These are phyloP conservation scores for Nicotiana otophora DNA, from an alignment of 257 asterid species.

Conservation along the genomic window DNA sequence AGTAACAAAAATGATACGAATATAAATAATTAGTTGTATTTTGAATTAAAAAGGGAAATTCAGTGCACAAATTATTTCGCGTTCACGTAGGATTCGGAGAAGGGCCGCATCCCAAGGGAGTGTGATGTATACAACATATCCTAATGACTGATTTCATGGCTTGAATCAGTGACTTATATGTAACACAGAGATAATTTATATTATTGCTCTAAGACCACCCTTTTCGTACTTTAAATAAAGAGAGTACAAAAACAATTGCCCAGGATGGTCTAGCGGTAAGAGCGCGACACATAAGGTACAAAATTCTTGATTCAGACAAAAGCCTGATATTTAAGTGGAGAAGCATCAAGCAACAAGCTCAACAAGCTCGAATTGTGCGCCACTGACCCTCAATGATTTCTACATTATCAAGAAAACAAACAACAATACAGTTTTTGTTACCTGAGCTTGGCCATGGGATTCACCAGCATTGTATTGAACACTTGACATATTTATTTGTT, in stretches of 20 bases:
- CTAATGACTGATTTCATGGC: too few species aligned
- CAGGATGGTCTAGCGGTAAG: not conserved
- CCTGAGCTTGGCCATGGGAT: slow-evolving; percentile 19
- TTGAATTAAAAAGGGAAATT: not conserved
- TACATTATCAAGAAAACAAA: too few species aligned
- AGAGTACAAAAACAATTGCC: too few species aligned
- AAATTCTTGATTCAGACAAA: too few species aligned
- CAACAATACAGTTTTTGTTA: not conserved
- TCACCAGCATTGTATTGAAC: slow-evolving; percentile 37
- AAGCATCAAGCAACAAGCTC: not conserved
- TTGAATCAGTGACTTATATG: too few species aligned
- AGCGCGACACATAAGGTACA: not conserved
- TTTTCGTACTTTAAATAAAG: not conserved
- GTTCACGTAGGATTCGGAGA: too few species aligned
- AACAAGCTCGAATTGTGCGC: not conserved
- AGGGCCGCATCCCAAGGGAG: too few species aligned
- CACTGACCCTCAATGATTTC: not conserved
- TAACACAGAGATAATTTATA: too few species aligned
- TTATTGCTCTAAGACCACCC: too few species aligned
- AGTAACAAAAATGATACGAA: too few species aligned
- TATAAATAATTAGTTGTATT: not conserved
- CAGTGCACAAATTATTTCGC: too few species aligned
- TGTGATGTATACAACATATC: too few species aligned
- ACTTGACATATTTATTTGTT: slow-evolving; percentile 32
- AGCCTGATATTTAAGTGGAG: not conserved